phyloP scores from a whole-genome alignment of 1,284 basidiomycete species.

The Wallemia ichthyophaga region DNA sequence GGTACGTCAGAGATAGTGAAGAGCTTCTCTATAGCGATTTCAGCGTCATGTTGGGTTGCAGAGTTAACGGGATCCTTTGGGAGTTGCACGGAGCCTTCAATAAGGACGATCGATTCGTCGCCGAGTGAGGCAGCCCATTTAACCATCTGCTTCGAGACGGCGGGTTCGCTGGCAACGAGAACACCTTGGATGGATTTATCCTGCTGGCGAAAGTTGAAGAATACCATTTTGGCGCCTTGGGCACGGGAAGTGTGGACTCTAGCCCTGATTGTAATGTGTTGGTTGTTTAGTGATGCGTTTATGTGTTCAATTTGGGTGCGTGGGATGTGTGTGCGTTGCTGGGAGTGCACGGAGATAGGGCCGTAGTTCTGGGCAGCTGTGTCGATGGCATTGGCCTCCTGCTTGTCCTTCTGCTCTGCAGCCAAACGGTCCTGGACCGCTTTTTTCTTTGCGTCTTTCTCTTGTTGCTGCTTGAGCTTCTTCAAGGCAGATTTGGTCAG shows the following conservation, averaged over 20 bases:
- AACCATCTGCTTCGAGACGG: constrained; percentile 88
- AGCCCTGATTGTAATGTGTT: constrained; percentile 57
- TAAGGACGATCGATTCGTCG: constrained; percentile 70
- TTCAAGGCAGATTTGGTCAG: background rate
- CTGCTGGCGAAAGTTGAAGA: constrained; percentile 70
- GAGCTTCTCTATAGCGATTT: constrained; percentile 62
- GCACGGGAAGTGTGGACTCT: constrained; percentile 74
- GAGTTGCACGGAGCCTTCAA: constrained; percentile 51
- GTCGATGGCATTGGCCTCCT: background rate
- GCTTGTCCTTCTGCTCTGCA: background rate
- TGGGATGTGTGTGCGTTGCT: constrained; percentile 4
- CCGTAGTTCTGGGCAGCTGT: background rate
- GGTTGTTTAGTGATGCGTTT: constrained; percentile 34
- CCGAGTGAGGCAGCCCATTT: constrained; percentile 60
- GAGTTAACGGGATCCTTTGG: constrained; percentile 72
- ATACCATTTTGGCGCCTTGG: constrained; percentile 79
- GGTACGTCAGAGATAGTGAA: constrained; percentile 49
- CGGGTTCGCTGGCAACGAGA: constrained; percentile 39
- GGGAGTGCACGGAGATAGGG: background rate
- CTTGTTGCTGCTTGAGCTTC: background rate
- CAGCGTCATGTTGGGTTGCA: constrained; percentile 59
- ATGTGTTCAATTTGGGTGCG: constrained; percentile 35
- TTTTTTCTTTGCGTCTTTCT: background rate
- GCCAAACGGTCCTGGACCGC: constrained; percentile 2
- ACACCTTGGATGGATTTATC: constrained; percentile 70